Base-by-base conservation (phyloP, 2,329 filamentous ascomycete species). In the Trichophyton schoenleinii region DNA sequence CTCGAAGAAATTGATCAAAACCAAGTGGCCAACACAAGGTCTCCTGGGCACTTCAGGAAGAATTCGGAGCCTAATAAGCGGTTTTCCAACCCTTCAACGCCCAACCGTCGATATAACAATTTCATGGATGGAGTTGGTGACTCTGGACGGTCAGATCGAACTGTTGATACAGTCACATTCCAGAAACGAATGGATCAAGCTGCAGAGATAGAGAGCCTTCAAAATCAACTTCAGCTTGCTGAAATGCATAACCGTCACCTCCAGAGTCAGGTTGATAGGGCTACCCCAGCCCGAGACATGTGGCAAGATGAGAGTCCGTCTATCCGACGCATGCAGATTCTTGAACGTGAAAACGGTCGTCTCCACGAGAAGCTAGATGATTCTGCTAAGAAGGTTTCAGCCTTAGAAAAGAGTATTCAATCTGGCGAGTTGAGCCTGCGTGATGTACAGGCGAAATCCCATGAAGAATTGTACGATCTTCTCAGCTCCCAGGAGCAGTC, bases 201-300 rank as follows among this genome's bases (percentile, higher is more conserved):
- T 69, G 83, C 89, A 2, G 91, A 97, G 69, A 80, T 96, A 11
- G 92, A 97, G 71, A 86, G 95, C 73, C 81, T 96, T 28, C 92
- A 96, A 71, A 96, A 95, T 71, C 90, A 96, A 71, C 82, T 97
- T 59, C 92, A 97, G 70, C 84, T 97, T 72, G 86, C 88, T 3
- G 88, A 96, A 73, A 96, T 97, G 89, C 89, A 95, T 68, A 96
- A 96, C 74, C 86, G 88, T 38, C 91, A 97, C 69, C 83, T 97
- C 4, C 89, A 96, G 70, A 91, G 84, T 70, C 91, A 96, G 70
- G 78, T 96, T 48, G 88, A 92, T 44, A 84, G 88, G 55, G 77
- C 77, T 8, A 85, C 83, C 0, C 83, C 86, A 2, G 76, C 75
- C 4, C 81, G 81, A 25, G 86, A 88, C 61, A 73, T 77, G 41